A percentile compares a stretch with the other conserved stretches of the same genome.
phyloP scores from a whole-genome alignment of 768 basidiomycete species.

The Kwoniella bestiolae region DNA sequence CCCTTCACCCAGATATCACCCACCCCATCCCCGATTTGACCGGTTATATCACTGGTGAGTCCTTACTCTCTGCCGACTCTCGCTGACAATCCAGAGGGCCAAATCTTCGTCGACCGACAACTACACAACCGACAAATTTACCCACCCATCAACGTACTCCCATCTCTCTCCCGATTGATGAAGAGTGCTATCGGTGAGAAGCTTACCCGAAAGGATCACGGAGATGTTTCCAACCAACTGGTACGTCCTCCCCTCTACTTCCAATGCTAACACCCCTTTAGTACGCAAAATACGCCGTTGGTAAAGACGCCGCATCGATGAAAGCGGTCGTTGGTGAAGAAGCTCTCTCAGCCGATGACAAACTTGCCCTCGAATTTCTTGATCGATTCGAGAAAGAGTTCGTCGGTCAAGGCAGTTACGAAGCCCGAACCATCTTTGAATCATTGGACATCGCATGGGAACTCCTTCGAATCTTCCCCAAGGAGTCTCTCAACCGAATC shows the following conservation, averaged over 20 bases:
- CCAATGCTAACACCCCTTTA: slow-evolving; percentile 52
- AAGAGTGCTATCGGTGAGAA: slow-evolving; percentile 99
- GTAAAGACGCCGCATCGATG: slow-evolving; percentile 95
- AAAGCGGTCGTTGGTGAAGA: slow-evolving; percentile 99
- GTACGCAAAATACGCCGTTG: slow-evolving; percentile 99
- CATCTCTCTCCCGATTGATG: slow-evolving; percentile 98
- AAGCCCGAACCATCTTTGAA: slow-evolving; percentile 94
- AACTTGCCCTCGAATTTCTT: slow-evolving; percentile 93
- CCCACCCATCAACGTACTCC: slow-evolving; percentile 98
- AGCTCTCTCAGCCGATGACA: slow-evolving; percentile 91
- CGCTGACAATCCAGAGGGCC: slow-evolving; percentile 79
- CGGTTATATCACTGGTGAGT: slow-evolving; percentile 74
- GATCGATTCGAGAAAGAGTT: slow-evolving; percentile 98
- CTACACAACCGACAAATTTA: slow-evolving; percentile 87
- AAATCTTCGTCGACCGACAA: slow-evolving; percentile 98
- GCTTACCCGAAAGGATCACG: slow-evolving; percentile 96
- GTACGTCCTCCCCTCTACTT: slow-evolving; percentile 60
- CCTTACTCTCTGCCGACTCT: not conserved
- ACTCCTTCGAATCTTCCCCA: slow-evolving; percentile 95
- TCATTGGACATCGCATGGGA: slow-evolving; percentile 97
- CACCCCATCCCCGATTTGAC: slow-evolving; percentile 99
- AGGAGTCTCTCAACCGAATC: slow-evolving; percentile 97
- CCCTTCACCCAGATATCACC: slow-evolving; percentile 78
- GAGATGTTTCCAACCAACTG: slow-evolving; percentile 98
- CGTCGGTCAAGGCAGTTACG: slow-evolving; percentile 95